Base-by-base conservation (phyloP, 495 filamentous ascomycete genomes). In the Lichenothelia convexa region DNA sequence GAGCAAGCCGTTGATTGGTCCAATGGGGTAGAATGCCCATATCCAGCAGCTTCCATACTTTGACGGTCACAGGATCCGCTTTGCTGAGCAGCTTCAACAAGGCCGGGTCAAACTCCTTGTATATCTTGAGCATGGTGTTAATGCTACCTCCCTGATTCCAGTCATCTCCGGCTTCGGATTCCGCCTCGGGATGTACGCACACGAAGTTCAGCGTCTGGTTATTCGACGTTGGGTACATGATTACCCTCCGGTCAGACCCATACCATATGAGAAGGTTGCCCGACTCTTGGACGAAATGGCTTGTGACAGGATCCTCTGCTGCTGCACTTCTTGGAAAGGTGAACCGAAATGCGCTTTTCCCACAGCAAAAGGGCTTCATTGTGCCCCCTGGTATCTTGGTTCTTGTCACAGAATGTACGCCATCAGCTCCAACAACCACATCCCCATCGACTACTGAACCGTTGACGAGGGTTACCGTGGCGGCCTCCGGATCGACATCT, bases 261-360 rank as follows among this genome's bases (percentile, higher is more conserved):
- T 62, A 64, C 57, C 63, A 71, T 40, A 76, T 64, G 21, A 43
- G 39, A 11, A 73, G 47, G 0, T 65, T 46, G 9, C 64, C 61
- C 12, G 47, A 38, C 11, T 55, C 44, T 20, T 59, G 32, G 5
- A 57, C 58, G 13, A 65, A 46, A 0, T 55, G 51, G 9, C 47
- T 53, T 0, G 65, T 67, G 12, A 57, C 51, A 0, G 67, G 57
- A 39, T 73, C 65, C 18, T 55, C 56, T 3, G 56, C 46, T 1
- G 62, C 61, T 7, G 50, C 45, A 20, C 63, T 45, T 2, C 59
- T 55, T 2, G 57, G 49, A 1, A 76, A 55, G 2, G 74, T 46
- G 46, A 78, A 76, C n/a, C 73, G 61, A 50, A 71, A 78, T 2
- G 72, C 71, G 34, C 59, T 65, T 39, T 64, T 69, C 5, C 72